phyloP scores from a whole-genome alignment of 257 asterid species.

The Striga asiatica region DNA sequence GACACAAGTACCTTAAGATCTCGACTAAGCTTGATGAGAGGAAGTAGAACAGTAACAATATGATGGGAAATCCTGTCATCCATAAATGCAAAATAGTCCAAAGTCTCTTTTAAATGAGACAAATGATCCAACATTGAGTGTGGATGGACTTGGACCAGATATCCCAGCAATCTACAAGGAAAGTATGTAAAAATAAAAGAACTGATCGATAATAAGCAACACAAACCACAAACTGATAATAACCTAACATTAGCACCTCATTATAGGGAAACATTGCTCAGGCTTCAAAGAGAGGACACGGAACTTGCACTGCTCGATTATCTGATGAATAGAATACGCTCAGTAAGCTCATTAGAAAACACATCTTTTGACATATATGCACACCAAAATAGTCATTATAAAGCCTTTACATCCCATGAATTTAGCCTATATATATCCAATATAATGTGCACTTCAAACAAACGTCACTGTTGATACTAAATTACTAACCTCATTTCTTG shows the following conservation, averaged over 20 bases:
- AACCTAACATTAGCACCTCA: constrained; percentile 32
- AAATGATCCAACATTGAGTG: constrained; percentile 57
- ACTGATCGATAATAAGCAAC: constrained; percentile 13
- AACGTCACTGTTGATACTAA: background rate
- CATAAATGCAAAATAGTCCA: constrained; percentile 74
- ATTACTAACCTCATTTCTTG: constrained; percentile 73
- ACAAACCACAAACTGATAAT: constrained; percentile 6
- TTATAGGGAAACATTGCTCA: constrained; percentile 44
- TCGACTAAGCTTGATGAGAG: constrained; percentile 50
- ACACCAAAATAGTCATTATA: background rate
- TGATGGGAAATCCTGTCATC: constrained; percentile 49
- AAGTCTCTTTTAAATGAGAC: constrained; percentile 70
- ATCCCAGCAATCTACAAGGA: constrained; percentile 45
- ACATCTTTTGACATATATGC: background rate
- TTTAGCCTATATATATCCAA: background rate
- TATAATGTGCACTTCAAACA: background rate
- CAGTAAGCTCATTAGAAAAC: too few relatives aligned
- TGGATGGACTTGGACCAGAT: constrained; percentile 51
- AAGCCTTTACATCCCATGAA: background rate
- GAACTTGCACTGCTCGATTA: constrained; percentile 76
- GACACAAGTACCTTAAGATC: constrained; percentile 57
- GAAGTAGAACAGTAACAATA: constrained; percentile 50
- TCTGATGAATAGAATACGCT: constrained; percentile 32
- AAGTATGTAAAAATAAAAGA: background rate
- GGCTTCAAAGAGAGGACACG: constrained; percentile 73